Percentiles rank a stretch among this genome's conserved stretches.
Evolutionary conservation across 495 filamentous ascomycete genomes (phyloP).

Genomic region (Lasiosphaeria hispida): DNA sequence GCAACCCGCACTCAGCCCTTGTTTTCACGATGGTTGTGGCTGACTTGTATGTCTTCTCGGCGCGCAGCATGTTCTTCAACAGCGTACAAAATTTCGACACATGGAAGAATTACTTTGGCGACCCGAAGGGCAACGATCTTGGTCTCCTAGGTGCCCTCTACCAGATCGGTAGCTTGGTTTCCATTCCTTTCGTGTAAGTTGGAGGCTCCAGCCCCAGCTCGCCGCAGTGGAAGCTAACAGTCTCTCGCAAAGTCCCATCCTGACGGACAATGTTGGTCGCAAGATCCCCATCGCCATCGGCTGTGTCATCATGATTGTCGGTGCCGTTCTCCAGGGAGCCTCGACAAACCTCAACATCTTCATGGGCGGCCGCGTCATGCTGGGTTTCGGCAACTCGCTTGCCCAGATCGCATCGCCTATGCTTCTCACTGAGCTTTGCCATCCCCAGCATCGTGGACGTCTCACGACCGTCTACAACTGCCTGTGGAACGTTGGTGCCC

Average conservation of each 20-base stretch:
- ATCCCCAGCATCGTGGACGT: slow-evolving; percentile 65
- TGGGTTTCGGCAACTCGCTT: slow-evolving; percentile 59
- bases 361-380: slow-evolving; percentile 46
- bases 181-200: slow-evolving; percentile 62
- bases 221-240: slow-evolving; percentile 14
- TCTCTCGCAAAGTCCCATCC: slow-evolving; percentile 44
- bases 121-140: slow-evolving; percentile 52
- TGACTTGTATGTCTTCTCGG: slow-evolving; percentile 13
- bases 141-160: slow-evolving; percentile 68
- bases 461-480: slow-evolving; percentile 67
- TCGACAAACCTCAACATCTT: slow-evolving; percentile 46
- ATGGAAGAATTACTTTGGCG: slow-evolving; percentile 50
- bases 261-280: slow-evolving; percentile 62
- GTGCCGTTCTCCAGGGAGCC: slow-evolving; percentile 54
- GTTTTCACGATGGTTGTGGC: slow-evolving; percentile 1
- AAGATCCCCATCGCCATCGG: slow-evolving; percentile 60
- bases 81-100: slow-evolving; percentile 50
- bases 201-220: neutral
- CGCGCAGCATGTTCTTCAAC: slow-evolving; percentile 53
- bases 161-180: slow-evolving; percentile 62
- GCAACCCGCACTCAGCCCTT: neutral
- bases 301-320: slow-evolving; percentile 63
- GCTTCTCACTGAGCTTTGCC: slow-evolving; percentile 62
- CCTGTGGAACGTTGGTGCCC: slow-evolving; percentile 59
- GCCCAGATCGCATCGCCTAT: slow-evolving; percentile 62